phyloP scores from a whole-genome alignment of 2,329 filamentous ascomycete genomes.

The Paecilomyces fulvus region DNA sequence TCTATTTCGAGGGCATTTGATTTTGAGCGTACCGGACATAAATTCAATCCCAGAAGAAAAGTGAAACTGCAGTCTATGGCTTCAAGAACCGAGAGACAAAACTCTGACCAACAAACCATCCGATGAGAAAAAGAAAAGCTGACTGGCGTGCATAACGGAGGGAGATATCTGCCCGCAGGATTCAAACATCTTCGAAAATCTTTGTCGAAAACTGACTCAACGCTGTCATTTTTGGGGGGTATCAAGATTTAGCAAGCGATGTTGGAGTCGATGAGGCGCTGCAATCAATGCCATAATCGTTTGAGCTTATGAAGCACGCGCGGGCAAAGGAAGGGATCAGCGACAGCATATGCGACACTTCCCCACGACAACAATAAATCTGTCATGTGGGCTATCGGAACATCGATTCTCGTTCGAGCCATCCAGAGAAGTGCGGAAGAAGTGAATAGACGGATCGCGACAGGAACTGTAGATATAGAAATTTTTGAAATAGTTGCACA shows the following conservation, averaged over 20 bases:
- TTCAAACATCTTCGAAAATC: background rate
- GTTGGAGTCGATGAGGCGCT: background rate
- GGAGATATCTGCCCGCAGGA: background rate
- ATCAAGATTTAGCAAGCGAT: background rate
- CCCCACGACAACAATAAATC: conserved; percentile 62
- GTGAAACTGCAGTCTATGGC: background rate
- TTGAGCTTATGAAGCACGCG: background rate
- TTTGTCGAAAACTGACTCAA: background rate
- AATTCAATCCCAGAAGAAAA: background rate
- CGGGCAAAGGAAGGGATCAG: conserved; percentile 8
- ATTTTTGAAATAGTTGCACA: conserved; percentile 61
- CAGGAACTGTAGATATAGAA: conserved; percentile 70
- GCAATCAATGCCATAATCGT: background rate
- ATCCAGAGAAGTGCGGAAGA: conserved; percentile 61
- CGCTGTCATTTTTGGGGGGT: background rate
- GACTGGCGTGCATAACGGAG: background rate
- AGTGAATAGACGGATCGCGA: conserved; percentile 59
- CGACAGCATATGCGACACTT: conserved; percentile 48
- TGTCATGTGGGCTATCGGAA: conserved; percentile 58
- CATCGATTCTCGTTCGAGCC: conserved; percentile 54
- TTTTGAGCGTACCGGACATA: background rate
- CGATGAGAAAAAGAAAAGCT: background rate
- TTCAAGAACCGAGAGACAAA: background rate
- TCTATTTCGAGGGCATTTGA: background rate
- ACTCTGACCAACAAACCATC: background rate